Percentiles rank a stretch among this genome's conserved stretches.
These are phyloP conservation scores for Sonneratia caseolaris DNA, from an alignment of 345 rosid genomes.

Conservation along the genomic window DNA sequence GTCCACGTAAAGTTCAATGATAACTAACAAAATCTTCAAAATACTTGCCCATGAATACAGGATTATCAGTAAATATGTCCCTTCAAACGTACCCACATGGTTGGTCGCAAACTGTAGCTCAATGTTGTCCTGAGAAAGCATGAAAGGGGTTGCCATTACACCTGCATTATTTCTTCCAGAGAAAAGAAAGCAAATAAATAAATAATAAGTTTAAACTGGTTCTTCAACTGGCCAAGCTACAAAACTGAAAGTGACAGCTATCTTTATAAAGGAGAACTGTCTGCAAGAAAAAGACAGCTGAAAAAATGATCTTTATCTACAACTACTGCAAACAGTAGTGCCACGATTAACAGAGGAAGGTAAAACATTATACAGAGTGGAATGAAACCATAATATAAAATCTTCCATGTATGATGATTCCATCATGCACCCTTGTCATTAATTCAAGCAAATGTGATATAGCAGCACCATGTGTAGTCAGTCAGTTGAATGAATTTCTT, in stretches of 20 bases:
- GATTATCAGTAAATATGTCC: background rate
- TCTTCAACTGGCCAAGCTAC: too few species aligned
- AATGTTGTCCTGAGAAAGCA: conserved; percentile 40
- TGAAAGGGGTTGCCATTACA: conserved; percentile 45
- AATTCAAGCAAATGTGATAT: background rate
- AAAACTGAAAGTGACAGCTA: too few species aligned
- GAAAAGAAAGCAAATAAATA: background rate
- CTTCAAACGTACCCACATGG: conserved; percentile 36
- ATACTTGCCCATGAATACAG: background rate
- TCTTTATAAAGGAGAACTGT: too few species aligned
- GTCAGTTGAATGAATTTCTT: conserved; percentile 9
- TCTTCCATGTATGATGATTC: background rate
- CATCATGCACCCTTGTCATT: background rate
- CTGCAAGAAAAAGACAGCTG: background rate
- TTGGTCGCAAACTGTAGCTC: conserved; percentile 55
- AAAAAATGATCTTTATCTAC: background rate
- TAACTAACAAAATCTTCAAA: background rate
- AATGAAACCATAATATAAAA: background rate
- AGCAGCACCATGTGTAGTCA: background rate
- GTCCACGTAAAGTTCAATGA: background rate
- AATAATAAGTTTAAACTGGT: background rate
- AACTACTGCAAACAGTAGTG: background rate
- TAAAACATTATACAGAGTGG: background rate
- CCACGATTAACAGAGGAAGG: background rate
- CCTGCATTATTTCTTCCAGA: conserved; percentile 60